Conservation (phyloP, 2,329 filamentous ascomycete genomes). For the Epicoccum nigrum region DNA sequence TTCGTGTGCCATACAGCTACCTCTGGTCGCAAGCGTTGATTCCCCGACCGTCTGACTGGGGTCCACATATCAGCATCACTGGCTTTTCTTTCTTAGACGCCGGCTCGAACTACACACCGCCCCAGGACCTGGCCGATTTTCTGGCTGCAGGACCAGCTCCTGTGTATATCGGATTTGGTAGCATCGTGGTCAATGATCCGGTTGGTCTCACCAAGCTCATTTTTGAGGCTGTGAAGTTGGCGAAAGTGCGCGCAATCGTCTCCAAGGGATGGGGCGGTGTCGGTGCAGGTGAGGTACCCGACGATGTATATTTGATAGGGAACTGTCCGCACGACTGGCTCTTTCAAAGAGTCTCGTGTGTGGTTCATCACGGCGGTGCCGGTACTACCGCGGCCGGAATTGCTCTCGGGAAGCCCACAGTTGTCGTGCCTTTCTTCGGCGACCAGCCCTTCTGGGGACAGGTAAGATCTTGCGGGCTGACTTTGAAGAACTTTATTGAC, state of each 20-base stretch:
- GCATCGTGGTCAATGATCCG: slow-evolving; percentile 61
- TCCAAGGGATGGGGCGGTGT: slow-evolving; percentile 61
- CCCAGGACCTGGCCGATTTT: slow-evolving; percentile 51
- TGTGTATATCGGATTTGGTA: slow-evolving; percentile 64
- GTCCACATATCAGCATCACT: slow-evolving; percentile 45
- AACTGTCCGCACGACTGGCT: slow-evolving; percentile 65
- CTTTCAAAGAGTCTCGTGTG: slow-evolving; percentile 61
- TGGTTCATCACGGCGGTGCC: slow-evolving; percentile 66
- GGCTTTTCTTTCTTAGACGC: slow-evolving; percentile 55
- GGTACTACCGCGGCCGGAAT: slow-evolving; percentile 65
- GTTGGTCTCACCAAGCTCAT: slow-evolving; percentile 53
- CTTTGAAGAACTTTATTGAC: background rate
- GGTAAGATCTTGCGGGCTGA: background rate
- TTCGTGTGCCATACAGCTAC: slow-evolving; percentile 54
- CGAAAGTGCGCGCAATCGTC: slow-evolving; percentile 55
- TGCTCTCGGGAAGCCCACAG: slow-evolving; percentile 57
- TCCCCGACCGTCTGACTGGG: slow-evolving; percentile 33
- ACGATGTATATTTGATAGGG: slow-evolving; percentile 57
- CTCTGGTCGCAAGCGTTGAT: slow-evolving; percentile 53
- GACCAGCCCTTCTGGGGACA: slow-evolving; percentile 64
- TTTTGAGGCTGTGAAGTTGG: slow-evolving; percentile 53
- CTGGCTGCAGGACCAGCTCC: slow-evolving; percentile 58
- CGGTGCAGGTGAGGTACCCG: slow-evolving; percentile 42
- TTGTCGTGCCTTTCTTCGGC: slow-evolving; percentile 64
- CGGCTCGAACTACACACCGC: slow-evolving; percentile 49